Evolutionary conservation across 1,284 basidiomycete species (phyloP).

Genomic region (Lignosus rhinocerotis): DNA sequence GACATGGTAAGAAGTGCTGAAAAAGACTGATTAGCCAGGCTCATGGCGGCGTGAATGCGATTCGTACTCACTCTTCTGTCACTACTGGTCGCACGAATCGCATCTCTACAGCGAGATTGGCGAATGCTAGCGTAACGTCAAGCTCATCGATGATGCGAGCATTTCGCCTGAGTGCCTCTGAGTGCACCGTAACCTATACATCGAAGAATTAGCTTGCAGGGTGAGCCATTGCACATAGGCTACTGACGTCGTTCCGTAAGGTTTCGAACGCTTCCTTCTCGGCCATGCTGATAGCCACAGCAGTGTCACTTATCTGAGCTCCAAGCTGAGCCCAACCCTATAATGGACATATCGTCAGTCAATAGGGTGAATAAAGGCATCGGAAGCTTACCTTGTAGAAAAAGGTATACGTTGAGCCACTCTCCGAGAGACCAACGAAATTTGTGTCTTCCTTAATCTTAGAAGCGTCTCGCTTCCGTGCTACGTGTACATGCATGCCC

Average conservation of each 20-base stretch:
- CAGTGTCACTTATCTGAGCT: slow-evolving; percentile 58
- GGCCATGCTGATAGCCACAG: slow-evolving; percentile 50
- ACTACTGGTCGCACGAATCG: slow-evolving; percentile 76
- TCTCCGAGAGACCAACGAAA: slow-evolving; percentile 64
- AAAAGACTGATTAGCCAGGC: slow-evolving; percentile 1
- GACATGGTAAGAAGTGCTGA: slow-evolving; percentile 68
- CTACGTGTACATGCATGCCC: slow-evolving; percentile 76
- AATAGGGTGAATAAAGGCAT: not conserved
- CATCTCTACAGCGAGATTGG: slow-evolving; percentile 80
- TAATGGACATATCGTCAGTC: slow-evolving; percentile 6
- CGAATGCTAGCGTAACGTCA: slow-evolving; percentile 84
- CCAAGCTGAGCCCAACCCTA: slow-evolving; percentile 82
- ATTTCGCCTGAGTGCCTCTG: slow-evolving; percentile 66
- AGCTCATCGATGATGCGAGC: slow-evolving; percentile 86
- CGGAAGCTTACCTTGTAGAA: slow-evolving; percentile 58
- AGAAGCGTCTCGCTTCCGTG: slow-evolving; percentile 59
- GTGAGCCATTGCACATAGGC: not conserved
- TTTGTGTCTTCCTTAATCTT: slow-evolving; percentile 46
- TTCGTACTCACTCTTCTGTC: slow-evolving; percentile 64
- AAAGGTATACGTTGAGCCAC: slow-evolving; percentile 65
- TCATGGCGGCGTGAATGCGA: not conserved
- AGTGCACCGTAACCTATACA: slow-evolving; percentile 61
- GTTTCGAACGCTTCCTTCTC: slow-evolving; percentile 74
- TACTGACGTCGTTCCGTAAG: slow-evolving; percentile 63
- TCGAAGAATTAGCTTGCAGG: not conserved